Evolutionary conservation across 169 alveolate genomes (phyloP), one percentile per base, ranked within the genome.

Genomic region (Cryptosporidium baileyi): DNA sequence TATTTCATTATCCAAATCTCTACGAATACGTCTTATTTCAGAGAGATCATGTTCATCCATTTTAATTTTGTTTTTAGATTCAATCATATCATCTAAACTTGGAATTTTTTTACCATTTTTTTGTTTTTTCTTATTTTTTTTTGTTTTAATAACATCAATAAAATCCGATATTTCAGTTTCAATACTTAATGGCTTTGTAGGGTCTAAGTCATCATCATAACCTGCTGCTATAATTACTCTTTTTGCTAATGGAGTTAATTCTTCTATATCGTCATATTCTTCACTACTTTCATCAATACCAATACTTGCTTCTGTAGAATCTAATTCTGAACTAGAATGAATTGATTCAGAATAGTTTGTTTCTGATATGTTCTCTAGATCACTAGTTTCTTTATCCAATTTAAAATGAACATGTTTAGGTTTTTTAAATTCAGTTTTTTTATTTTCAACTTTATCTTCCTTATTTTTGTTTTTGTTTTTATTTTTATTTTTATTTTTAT

Each of bases 191-290:
- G 67, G 57, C 1, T 26, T 36, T 11, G 22, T 38, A 51, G 85
- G 85, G 36, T 74, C 85, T 24, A 74, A 32, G 19, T 74, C 85
- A 38, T 74, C 85, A 19, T 74, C 85, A 36, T 54, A 74, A 0
- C 65, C 65, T 24, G 60, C 85, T 38, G 44, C 65, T 54, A 54
- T 74, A 4, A 51, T 8, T 41, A 74, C 9, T 74, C 74, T 28
- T 34, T 24, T 51, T n/a, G 57, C 67, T 15, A 51, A 36, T 28
- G 54, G 74, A 36, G 74, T 61, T 19, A 74, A 41, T 38, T 74
- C 85, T 61, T 74, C 85, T 11, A 32, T 11, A 0, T 74, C 85
- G 1, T 13, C 40, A 0, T 51, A 34, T 7, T 32, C 30, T 17
- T 34, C 85, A n/a, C 60, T 19, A 17, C 1, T 38, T 6, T 32